Evolutionary conservation across 129 eudicot species (phyloP), one percentile per base, ranked within the genome.

Genomic region (Ambrosia artemisiifolia): DNA sequence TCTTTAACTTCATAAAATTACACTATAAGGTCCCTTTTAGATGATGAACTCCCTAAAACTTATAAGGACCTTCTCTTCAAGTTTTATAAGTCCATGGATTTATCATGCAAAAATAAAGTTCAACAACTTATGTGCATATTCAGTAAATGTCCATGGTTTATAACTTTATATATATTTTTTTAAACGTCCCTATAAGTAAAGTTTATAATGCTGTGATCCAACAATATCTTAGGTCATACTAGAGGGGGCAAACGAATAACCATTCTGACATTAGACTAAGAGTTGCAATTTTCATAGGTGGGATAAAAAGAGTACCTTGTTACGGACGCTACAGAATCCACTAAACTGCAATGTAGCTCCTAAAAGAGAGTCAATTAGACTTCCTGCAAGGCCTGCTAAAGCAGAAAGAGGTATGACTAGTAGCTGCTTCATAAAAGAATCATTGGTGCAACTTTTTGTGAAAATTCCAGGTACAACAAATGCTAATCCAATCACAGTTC

Each of bases 341-440:
- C 92, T 87, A 75, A 78, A 93, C 49, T 93, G 98, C 71, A 90
- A 72, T 0, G 96, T 90, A 43, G 96, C 98, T 46, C 96, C 96
- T 59, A 85, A 76, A 60, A 93, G 56, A 48, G 92, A 93, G 76
- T 88, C 95, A 11, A 90, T 87, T 61, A 82, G 68, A 71, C 95
- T 85, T 81, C 89, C 98, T 50, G 83, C 76, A 18, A 94, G 84
- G 74, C 98, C 98, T 4, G 95, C 91, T 36, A 86, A 30, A 71
- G 89, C 81, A 63, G 98, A 80, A 69, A 94, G 80, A 75, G 98
- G 98, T 83, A 94, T 85, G 35, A 90, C 85, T 40, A 94, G 53
- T 32, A 87, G 67, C 76, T 94, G 98, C 83, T 90, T 94, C 69
- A 87, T n/a, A 77, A 91, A 83, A 5, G 67, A 71, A 54, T 82